phyloP scores from a whole-genome alignment of 305 asterid genomes.

The Caryopteris hybrid region DNA sequence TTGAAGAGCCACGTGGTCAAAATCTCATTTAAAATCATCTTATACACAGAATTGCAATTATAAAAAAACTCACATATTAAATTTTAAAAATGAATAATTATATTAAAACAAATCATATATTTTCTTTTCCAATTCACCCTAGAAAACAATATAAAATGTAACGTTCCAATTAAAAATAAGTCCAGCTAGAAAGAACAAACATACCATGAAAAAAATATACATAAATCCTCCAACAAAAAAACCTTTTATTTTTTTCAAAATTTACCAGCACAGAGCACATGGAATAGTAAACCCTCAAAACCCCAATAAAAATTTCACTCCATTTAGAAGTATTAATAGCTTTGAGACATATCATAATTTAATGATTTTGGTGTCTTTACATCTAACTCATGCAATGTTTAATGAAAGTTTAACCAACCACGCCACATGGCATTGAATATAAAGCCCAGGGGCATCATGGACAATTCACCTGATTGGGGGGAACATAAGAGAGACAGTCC shows the following conservation, averaged over 20 bases:
- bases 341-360: slow-evolving; percentile 21
- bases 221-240: not conserved
- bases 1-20: no score
- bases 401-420: slow-evolving; percentile 25
- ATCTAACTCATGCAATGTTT: slow-evolving; percentile 22
- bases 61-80: no score
- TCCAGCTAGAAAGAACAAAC: slow-evolving; percentile 1
- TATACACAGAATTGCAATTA: no score
- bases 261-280: slow-evolving; percentile 19
- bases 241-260: not conserved
- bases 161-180: no score
- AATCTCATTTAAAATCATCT: no score
- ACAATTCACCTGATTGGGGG: slow-evolving; percentile 6
- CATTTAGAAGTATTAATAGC: not conserved
- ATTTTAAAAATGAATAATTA: no score
- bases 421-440: slow-evolving; percentile 15
- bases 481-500: slow-evolving; percentile 20
- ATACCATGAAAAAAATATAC: not conserved
- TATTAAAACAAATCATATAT: no score
- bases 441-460: slow-evolving; percentile 17
- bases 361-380: slow-evolving; percentile 24
- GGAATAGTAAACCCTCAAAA: slow-evolving; percentile 5
- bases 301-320: slow-evolving; percentile 2
- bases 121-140: no score
- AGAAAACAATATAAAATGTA: no score